Evolutionary conservation across 163 green algal species (phyloP), one percentile per base, ranked within the genome.

Genomic region (Volvox carteri): DNA sequence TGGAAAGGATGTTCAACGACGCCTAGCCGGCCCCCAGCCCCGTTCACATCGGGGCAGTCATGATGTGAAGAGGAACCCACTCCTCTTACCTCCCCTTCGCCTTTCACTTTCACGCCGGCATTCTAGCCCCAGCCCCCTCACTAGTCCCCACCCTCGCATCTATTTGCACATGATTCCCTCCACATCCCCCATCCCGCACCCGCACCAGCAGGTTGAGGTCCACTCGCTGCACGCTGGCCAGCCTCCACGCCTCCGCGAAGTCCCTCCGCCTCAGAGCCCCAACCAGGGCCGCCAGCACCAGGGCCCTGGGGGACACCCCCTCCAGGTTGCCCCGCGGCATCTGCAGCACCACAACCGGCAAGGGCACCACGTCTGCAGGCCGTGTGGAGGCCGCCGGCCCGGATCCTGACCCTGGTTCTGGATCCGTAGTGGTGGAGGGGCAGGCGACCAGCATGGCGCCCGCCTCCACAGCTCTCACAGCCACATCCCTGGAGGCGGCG

Each of bases 311-410:
- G 4, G 48, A 89, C 18, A 99, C 91, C 7, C 72, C 92, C 92
- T 99, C 98, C 37, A 99, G 93, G 90, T 99, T 99, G 46, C 98
- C 98, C 0, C 98, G 95, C 25, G 96, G 96, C 94, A 98, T 96
- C 91, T 99, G 95, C 88, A 97, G 90, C 56, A 98, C 86, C 42
- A 85, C n/a, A n/a, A n/a, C 90, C 2, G 48, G 60, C 79, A n/a
- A n/a, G n/a, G n/a, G n/a, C n/a, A n/a, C n/a, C n/a, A 68, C 79
- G 4, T 44, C 54, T 41, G 78, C 78, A 39, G 65, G 78, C 6
- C 78, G 77, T 33, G n/a, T n/a, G n/a, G n/a, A n/a, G n/a, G n/a
- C n/a, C n/a, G n/a, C n/a, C n/a, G n/a, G n/a, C n/a, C n/a, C n/a
- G n/a, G n/a, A n/a, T n/a, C n/a, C n/a, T n/a, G n/a, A n/a, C n/a